Evolutionary conservation across 352 stramenopile genomes (phyloP), one percentile per base, ranked within the genome.

Genomic region (Globisporangium viniferum): DNA sequence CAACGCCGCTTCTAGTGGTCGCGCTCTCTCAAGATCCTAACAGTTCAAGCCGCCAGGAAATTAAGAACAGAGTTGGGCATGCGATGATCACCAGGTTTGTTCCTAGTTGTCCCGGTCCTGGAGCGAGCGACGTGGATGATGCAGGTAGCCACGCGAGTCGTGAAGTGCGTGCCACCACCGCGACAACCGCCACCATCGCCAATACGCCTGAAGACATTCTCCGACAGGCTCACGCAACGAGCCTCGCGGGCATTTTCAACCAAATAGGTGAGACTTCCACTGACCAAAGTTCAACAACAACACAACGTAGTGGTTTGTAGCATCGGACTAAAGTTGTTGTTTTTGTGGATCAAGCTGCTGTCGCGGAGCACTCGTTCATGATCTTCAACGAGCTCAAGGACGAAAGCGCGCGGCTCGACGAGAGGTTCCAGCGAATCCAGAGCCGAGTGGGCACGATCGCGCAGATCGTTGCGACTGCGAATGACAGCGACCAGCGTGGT

Each of bases 311-410:
- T 36, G 2, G 10, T 62, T 59, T 35, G 39, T n/a, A 56, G 15
- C 18, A 12, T 18, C 12, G 27, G 29, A 29, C 15, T 29, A 58
- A 29, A 1, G 10, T 15, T 59, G 27, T 39, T 39, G 29, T 24
- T 6, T 0, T 14, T 8, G 46, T 33, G 39, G 24, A 36, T 2
- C 5, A 29, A 90, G 82, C 82, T 22, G 64, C 69, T 39, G 78
- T 90, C 7, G 74, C 82, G 20, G 75, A 74, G 10, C 74, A 85
- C 56, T 79, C 82, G 27, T 66, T 89, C 1, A 77, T 89, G 8
- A 76, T 90, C 33, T 81, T 89, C 24, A 59, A 62, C 51, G 82
- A 89, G 62, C 72, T 90, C 6, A 76, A 74, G 20, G 66, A 78
- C 54, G 76, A 86, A 44, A 80, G 64, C 7, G 64, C 20, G n/a